Percentiles rank a stretch among this genome's conserved stretches.
Conservation (phyloP, 495 filamentous ascomycete genomes). For the Aspergillus ostianus region DNA sequence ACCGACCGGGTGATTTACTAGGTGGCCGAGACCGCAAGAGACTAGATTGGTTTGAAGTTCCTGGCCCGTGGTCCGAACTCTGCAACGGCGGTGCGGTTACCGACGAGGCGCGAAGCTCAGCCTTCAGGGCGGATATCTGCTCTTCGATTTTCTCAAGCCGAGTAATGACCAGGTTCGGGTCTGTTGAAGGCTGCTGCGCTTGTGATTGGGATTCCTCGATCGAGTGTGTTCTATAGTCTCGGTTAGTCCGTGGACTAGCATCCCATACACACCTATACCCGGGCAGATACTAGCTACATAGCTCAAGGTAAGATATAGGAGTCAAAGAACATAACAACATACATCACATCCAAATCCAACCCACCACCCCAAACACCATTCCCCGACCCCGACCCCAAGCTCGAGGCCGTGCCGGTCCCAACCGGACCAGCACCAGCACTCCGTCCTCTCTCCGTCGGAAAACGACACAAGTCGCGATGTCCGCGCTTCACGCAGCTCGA, state of each 20-base stretch:
- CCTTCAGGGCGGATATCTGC: slow-evolving; percentile 23
- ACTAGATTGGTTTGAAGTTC: background rate
- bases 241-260: background rate
- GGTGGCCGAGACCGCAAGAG: slow-evolving; percentile 1
- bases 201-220: slow-evolving; percentile 1
- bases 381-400: no score
- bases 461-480: slow-evolving; percentile 56
- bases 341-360: slow-evolving; percentile 8
- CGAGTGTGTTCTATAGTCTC: background rate
- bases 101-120: slow-evolving; percentile 12
- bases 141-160: slow-evolving; percentile 22
- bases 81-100: background rate
- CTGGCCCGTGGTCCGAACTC: background rate
- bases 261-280: background rate
- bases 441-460: slow-evolving; percentile 12
- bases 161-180: slow-evolving; percentile 14
- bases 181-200: background rate
- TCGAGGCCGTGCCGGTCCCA: no score
- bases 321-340: no score
- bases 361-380: background rate
- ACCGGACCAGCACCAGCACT: no score
- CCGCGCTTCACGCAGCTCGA: slow-evolving; percentile 62
- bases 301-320: background rate
- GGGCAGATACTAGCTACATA: background rate
- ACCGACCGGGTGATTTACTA: slow-evolving; percentile 19